phyloP scores from a whole-genome alignment of 768 basidiomycete genomes.

The Podaxis sp. region DNA sequence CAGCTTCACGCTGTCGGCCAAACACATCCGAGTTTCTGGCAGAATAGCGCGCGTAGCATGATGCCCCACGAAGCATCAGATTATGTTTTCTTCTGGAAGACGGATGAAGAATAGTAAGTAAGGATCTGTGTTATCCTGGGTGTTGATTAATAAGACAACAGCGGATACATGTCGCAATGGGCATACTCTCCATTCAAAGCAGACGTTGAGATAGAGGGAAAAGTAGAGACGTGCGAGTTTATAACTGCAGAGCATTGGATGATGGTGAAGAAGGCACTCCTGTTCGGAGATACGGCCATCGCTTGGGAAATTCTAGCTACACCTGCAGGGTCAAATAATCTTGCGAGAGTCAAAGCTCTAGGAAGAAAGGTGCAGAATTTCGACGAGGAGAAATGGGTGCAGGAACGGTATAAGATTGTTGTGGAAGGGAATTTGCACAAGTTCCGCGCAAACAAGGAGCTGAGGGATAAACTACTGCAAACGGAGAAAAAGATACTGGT shows the following conservation, averaged over 20 bases:
- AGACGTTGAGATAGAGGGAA: constrained; percentile 28
- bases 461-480: constrained; percentile 39
- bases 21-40: neutral
- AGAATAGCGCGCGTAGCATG: neutral
- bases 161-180: constrained; percentile 55
- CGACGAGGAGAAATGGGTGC: constrained; percentile 47
- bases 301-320: constrained; percentile 41
- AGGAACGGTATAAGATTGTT: constrained; percentile 48
- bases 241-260: constrained; percentile 63
- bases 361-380: constrained; percentile 51
- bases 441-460: constrained; percentile 47
- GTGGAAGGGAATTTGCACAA: constrained; percentile 54
- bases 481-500: constrained; percentile 51
- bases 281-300: constrained; percentile 47
- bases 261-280: constrained; percentile 63
- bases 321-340: constrained; percentile 30
- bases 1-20: neutral
- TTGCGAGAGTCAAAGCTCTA: constrained; percentile 50
- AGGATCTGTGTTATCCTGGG: neutral
- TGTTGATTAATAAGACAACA: constrained; percentile 17
- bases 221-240: constrained; percentile 36
- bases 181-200: constrained; percentile 46
- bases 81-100: constrained; percentile 48
- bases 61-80: constrained; percentile 27
- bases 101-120: constrained; percentile 41